Percentiles rank a stretch among this genome's conserved stretches.
phyloP scores from a whole-genome alignment of 2,329 filamentous ascomycete species.

The Dactylonectria macrodidyma region DNA sequence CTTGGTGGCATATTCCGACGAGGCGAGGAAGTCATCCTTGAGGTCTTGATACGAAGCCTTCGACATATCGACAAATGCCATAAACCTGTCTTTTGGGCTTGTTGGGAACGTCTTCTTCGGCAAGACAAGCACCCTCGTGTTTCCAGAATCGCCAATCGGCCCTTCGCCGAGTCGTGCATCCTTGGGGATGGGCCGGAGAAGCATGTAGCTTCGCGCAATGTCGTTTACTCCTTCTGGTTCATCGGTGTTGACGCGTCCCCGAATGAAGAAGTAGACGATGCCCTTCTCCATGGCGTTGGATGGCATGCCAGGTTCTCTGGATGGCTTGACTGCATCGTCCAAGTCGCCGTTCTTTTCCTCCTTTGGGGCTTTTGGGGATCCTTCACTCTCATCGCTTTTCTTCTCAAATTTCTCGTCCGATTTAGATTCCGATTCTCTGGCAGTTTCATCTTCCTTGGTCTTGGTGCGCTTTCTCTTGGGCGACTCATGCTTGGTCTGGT shows the following conservation, averaged over 20 bases:
- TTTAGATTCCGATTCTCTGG: background rate
- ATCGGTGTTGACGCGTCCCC: conserved; percentile 81
- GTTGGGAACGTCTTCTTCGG: conserved; percentile 88
- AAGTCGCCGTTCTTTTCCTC: conserved; percentile 24
- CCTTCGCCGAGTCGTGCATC: conserved; percentile 73
- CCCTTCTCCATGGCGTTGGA: conserved; percentile 85
- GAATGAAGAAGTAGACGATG: conserved; percentile 91
- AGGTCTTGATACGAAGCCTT: conserved; percentile 76
- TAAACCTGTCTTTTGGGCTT: conserved; percentile 78
- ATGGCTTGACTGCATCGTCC: conserved; percentile 37
- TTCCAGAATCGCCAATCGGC: conserved; percentile 65
- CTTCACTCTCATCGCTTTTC: conserved; percentile 8
- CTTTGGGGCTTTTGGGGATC: conserved; percentile 3
- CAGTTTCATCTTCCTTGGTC: conserved; percentile 23
- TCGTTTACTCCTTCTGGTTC: conserved; percentile 79
- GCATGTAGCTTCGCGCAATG: conserved; percentile 83
- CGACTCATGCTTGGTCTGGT: conserved; percentile 46
- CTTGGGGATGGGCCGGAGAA: conserved; percentile 80
- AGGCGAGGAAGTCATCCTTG: conserved; percentile 79
- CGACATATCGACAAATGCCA: conserved; percentile 87
- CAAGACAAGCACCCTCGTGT: conserved; percentile 81
- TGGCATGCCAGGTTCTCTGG: conserved; percentile 51
- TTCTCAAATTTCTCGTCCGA: conserved; percentile 24
- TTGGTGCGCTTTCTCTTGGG: conserved; percentile 49
- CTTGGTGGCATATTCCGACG: conserved; percentile 81